Conservation (phyloP, 495 filamentous ascomycete species). For the Xylaria longipes region DNA sequence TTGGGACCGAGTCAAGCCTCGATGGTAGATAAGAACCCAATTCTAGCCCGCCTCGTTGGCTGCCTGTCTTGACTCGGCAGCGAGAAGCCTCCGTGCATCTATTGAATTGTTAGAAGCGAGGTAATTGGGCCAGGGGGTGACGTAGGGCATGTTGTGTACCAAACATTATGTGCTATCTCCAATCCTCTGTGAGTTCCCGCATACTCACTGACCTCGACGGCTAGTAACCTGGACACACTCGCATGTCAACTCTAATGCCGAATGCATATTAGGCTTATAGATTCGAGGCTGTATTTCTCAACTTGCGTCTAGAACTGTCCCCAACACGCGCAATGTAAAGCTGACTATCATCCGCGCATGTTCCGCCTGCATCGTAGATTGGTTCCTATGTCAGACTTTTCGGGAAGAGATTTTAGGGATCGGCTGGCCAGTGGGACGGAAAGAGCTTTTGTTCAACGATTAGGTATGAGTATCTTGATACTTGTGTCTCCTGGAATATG, state of each 20-base stretch:
- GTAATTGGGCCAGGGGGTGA: slow-evolving; percentile 33
- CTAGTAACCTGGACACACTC: slow-evolving; percentile 1
- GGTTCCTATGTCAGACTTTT: not conserved
- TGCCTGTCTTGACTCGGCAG: slow-evolving; percentile 32
- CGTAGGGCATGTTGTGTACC: slow-evolving; percentile 36
- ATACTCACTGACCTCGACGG: slow-evolving; percentile 26
- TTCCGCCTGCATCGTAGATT: not conserved
- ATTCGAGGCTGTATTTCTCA: not conserved
- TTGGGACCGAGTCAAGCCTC: slow-evolving; percentile 18
- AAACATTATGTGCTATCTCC: slow-evolving; percentile 26
- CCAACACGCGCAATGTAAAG: not conserved
- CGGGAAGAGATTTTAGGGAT: not conserved
- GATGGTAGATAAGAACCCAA: slow-evolving; percentile 28
- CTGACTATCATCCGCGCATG: not conserved
- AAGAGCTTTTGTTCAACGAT: not conserved
- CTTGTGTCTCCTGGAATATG: not conserved
- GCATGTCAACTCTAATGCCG: not conserved
- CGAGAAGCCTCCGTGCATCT: slow-evolving; percentile 35
- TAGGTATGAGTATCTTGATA: not conserved
- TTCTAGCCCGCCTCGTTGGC: slow-evolving; percentile 29
- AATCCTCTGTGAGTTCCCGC: slow-evolving; percentile 19
- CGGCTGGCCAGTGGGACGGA: not conserved
- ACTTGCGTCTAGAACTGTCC: not conserved
- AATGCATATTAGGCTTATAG: not conserved
- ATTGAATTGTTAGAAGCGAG: slow-evolving; percentile 29